Conservation (phyloP, 2,329 filamentous ascomycete species). For the Ramularia endophylla region DNA sequence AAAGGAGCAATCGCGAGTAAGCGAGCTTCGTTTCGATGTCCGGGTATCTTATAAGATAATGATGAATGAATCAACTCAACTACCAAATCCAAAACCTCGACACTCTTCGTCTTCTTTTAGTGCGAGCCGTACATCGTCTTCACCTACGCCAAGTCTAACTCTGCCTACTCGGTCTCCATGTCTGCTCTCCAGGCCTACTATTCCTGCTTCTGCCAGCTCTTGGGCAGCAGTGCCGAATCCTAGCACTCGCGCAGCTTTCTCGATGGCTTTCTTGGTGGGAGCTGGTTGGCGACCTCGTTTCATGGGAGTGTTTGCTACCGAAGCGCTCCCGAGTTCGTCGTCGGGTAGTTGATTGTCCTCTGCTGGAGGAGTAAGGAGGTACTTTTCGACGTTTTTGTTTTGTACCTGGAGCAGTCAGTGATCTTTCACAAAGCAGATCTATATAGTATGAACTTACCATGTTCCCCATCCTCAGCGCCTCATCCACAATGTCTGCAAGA, state of each 20-base stretch:
- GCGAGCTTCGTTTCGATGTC: too few species aligned
- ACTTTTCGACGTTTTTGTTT: conserved; percentile 55
- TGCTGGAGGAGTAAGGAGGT: conserved; percentile 46
- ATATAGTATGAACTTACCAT: conserved; percentile 35
- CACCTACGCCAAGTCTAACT: conserved; percentile 75
- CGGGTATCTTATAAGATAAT: too few species aligned
- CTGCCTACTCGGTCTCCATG: conserved; percentile 82
- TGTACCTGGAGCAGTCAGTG: too few species aligned
- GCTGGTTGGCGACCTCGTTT: conserved; percentile 29
- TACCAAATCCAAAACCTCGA: conserved; percentile 63
- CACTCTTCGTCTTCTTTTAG: conserved; percentile 85
- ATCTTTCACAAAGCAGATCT: too few species aligned
- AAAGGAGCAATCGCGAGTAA: too few species aligned
- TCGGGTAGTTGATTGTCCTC: conserved; percentile 21
- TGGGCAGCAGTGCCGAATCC: conserved; percentile 68
- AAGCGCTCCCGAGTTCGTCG: conserved; percentile 23
- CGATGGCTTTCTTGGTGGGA: conserved; percentile 24
- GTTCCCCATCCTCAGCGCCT: conserved; percentile 64
- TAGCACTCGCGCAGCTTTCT: conserved; percentile 43
- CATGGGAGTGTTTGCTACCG: conserved; percentile 23
- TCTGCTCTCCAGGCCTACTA: conserved; percentile 73
- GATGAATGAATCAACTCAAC: conserved; percentile 13
- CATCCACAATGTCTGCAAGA: conserved; percentile 82
- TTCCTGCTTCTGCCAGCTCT: conserved; percentile 78
- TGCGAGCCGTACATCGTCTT: conserved; percentile 85